Evolutionary conservation across 2,329 filamentous ascomycete genomes (phyloP).

Genomic region (Fonsecaea pedrosoi): DNA sequence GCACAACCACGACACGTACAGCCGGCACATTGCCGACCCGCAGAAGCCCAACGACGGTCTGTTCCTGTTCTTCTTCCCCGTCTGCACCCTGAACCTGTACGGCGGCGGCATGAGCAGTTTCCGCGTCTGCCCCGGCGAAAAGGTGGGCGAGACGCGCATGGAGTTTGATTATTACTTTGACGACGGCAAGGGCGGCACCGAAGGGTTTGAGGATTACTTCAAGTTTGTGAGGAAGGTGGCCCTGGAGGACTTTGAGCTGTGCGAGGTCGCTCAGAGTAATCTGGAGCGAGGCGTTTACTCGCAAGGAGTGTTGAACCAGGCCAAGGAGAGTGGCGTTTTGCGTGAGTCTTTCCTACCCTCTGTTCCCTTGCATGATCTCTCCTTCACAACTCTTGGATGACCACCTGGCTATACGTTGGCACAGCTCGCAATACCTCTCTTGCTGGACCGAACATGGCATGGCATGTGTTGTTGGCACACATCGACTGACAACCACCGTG

Average conservation of each 20-base stretch:
- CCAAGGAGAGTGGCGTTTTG: conserved; percentile 62
- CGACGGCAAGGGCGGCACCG: conserved; percentile 48
- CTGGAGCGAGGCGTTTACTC: conserved; percentile 61
- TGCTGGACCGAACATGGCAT: not conserved
- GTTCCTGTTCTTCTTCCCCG: conserved; percentile 65
- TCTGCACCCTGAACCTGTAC: conserved; percentile 63
- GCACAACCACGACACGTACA: conserved; percentile 62
- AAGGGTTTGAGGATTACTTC: conserved; percentile 64
- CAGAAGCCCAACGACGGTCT: conserved; percentile 61
- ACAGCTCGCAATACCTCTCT: not conserved
- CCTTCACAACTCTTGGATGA: not conserved
- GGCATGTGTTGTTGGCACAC: not conserved
- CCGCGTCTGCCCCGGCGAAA: conserved; percentile 59
- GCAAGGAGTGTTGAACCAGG: conserved; percentile 62
- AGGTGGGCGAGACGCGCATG: conserved; percentile 60
- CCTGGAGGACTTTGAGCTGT: conserved; percentile 63
- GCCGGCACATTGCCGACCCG: conserved; percentile 62
- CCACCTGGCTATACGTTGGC: not conserved
- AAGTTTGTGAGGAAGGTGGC: conserved; percentile 64
- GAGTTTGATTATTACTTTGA: conserved; percentile 66
- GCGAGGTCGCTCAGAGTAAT: conserved; percentile 63
- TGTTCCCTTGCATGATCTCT: not conserved
- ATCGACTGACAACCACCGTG: not conserved
- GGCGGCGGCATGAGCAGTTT: conserved; percentile 65
- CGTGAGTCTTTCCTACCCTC: conserved; percentile 46